Base-by-base conservation (phyloP, 176 grass and related monocot genomes). In the Carex parvula region DNA sequence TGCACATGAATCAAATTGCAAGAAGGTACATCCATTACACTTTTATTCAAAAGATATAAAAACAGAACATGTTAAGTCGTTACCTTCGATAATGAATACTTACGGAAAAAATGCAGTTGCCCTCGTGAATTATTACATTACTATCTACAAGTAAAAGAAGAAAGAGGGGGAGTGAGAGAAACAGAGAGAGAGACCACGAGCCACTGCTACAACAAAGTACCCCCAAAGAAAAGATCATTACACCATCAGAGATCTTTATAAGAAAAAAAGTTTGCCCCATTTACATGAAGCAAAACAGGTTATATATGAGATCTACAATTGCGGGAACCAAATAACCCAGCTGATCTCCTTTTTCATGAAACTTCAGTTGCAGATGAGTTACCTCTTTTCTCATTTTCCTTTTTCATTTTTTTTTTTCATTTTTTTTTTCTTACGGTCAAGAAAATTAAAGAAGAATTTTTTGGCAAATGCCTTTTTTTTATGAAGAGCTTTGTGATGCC, bases 401-500 rank as follows among this genome's bases (percentile, higher is more conserved):
- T 65, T 83, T 83, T 52, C n/a, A 32, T 18, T 65, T 48, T 52
- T 67, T 67, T 66, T 82, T 54, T 52, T 52, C 0, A 2, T 4
- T 48, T 68, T 83, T 83, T 83, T 60, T 64, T 81, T 64, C 60
- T 66, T 55, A 64, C 14, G 81, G 81, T 83, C 81, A 86, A 86
- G 61, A 81, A 80, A 72, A 79, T 80, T 81, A 86, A 86, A 86
- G 74, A 79, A 86, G 72, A 65, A 69, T 56, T 20, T 32, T 50
- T 55, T 70, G 69, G 29, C 18, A 26, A 50, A 83, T 53, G 79
- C 35, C 32, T 35, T 60, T 30, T 56, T 57, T 66, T 83, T 55
- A 83, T 32, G 81, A 83, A 83, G 81, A 83, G 81, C 81, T 87
- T 73, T 91, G 91, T 57, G 90, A 93, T 68, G 88, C 86, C 77